Evolutionary conservation across 2,329 filamentous ascomycete genomes (phyloP).

Genomic region (Aspergillus fumigatiaffinis): DNA sequence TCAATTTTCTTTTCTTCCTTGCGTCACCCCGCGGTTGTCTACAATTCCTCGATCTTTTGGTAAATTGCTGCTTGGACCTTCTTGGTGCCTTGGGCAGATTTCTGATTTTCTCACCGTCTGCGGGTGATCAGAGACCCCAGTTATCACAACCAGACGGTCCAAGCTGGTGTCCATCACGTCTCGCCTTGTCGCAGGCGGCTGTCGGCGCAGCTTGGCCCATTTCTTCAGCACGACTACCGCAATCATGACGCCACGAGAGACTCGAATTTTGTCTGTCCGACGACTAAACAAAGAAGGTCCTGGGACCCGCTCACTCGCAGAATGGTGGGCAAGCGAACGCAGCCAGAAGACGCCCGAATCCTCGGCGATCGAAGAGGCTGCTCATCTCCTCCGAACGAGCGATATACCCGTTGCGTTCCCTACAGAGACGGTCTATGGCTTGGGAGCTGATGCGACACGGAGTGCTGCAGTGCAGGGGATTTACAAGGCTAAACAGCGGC

Average conservation of each 20-base stretch:
- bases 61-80: not conserved
- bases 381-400: constrained; percentile 59
- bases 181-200: constrained; percentile 26
- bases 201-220: constrained; percentile 27
- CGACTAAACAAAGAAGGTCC: constrained; percentile 34
- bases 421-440: constrained; percentile 94
- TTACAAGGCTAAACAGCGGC: constrained; percentile 82
- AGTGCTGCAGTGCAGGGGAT: constrained; percentile 84
- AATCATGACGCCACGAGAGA: constrained; percentile 22
- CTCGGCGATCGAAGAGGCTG: constrained; percentile 60
- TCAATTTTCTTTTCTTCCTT: not conserved
- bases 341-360: constrained; percentile 42
- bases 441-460: constrained; percentile 92
- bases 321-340: constrained; percentile 39
- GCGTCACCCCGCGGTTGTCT: not conserved
- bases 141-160: constrained; percentile 6
- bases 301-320: constrained; percentile 29
- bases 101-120: not conserved
- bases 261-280: constrained; percentile 37
- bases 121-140: no score
- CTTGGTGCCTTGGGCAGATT: not conserved
- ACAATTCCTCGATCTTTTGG: not conserved
- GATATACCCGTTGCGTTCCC: constrained; percentile 87
- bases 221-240: constrained; percentile 18
- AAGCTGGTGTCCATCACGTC: constrained; percentile 24